Base-by-base conservation (phyloP, 2,329 filamentous ascomycete species). In the Dactylellina sp. region DNA sequence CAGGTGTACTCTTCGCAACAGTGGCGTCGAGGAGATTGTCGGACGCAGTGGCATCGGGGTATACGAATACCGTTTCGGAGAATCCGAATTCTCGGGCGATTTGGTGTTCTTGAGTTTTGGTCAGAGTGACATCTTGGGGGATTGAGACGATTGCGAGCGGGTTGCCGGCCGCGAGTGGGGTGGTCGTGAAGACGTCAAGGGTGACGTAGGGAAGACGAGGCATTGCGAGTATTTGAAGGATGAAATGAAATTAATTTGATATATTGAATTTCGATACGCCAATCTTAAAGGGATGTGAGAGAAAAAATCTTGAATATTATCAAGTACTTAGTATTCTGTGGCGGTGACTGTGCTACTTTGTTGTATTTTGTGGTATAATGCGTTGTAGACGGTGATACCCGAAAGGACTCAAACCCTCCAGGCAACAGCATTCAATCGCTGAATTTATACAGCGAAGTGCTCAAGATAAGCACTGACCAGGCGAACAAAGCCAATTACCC, bases 41-140 rank as follows among this genome's bases (percentile, higher is more conserved):
- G 20, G n/a, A 20, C 6, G 35, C 89, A 80, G 35, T 16, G 7
- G 42, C 9, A 7, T 37, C 7, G 1, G 68, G 60, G 40, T 72
- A 72, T 3, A 75, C 53, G 78, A 89, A 89, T 50, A 88, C 85
- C 0, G 87, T 89, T 80, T 89, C 87, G 56, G 86, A 87, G 77
- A 87, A 85, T 80, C 87, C 88, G 81, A 89, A 89, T 80, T 89
- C 88, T 64, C 83, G 82, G 46, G 87, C 86, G 72, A 89, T 85
- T 75, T 80, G 78, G 78, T 88, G 86, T 78, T 89, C 89, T 77
- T 84, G 83, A 1, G 81, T 79, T 77, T 86, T 84, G 1, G 83
- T 82, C 20, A 88, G 81, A 12, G 78, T 77, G n/a, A 80, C 76
- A 16, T 78, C 66, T 11, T 81, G 75, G 1, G 85, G 86, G 72